These are phyloP conservation scores for Inga leiocalycina DNA, from an alignment of 306 rosid genomes.

Conservation along the genomic window DNA sequence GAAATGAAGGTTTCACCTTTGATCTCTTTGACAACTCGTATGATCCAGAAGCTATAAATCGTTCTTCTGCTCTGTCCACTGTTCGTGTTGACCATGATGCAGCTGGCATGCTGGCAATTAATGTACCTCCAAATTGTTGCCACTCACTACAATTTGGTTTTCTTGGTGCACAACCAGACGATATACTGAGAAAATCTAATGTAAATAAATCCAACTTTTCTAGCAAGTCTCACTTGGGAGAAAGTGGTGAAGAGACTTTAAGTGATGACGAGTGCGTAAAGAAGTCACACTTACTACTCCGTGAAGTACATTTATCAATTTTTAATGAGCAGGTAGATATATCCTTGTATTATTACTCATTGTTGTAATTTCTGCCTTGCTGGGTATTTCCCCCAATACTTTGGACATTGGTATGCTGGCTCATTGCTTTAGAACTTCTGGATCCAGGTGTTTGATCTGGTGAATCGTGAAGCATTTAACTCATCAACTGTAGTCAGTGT, in stretches of 20 bases:
- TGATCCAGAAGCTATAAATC: constrained; percentile 64
- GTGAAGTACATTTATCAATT: constrained; percentile 80
- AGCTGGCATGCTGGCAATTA: constrained; percentile 89
- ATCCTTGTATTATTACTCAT: constrained; percentile 3
- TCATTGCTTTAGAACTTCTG: constrained; percentile 30
- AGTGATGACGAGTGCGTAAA: constrained; percentile 69
- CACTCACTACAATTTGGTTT: constrained; percentile 78
- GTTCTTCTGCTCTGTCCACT: constrained; percentile 64
- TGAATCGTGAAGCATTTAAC: constrained; percentile 88
- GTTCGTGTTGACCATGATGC: constrained; percentile 81
- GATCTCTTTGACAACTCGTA: constrained; percentile 86
- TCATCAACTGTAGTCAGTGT: constrained; percentile 73
- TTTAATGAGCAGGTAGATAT: constrained; percentile 68
- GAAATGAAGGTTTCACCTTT: constrained; percentile 91
- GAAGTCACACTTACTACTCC: constrained; percentile 79
- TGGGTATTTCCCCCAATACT: constrained; percentile 10
- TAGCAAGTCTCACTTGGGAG: constrained; percentile 42
- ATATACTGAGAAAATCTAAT: constrained; percentile 40
- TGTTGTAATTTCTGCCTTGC: constrained; percentile 3
- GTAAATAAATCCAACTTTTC: constrained; percentile 42
- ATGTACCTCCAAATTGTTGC: constrained; percentile 67
- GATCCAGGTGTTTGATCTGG: constrained; percentile 83
- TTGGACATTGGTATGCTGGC: constrained; percentile 25
- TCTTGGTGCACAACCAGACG: constrained; percentile 47
- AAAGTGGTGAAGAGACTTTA: constrained; percentile 56